phyloP scores from a whole-genome alignment of 176 grass and related monocot species.

The Eremochloa ophiuroides region DNA sequence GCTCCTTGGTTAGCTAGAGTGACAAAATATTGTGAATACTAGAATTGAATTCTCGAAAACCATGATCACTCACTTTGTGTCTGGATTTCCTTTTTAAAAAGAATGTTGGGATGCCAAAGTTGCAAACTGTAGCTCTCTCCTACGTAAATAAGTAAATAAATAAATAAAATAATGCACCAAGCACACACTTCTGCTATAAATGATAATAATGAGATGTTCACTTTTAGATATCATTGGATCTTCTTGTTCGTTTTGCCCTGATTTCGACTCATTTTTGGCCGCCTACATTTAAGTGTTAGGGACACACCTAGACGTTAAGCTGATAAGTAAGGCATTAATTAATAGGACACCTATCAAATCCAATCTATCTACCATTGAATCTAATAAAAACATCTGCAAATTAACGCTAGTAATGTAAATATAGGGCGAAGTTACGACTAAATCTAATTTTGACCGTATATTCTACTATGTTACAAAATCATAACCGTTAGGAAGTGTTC shows the following conservation, averaged over 20 bases:
- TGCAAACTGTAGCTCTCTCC: neutral
- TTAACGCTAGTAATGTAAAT: neutral
- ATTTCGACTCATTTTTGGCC: neutral
- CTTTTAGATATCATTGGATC: neutral
- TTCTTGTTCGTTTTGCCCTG: constrained; percentile 2
- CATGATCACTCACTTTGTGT: neutral
- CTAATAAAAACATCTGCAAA: neutral
- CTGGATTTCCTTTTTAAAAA: neutral
- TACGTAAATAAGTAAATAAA: too few relatives aligned
- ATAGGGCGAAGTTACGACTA: too few relatives aligned
- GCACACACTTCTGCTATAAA: neutral
- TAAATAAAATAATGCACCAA: neutral
- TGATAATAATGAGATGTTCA: neutral
- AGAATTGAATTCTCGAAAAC: neutral
- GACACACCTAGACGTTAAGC: neutral
- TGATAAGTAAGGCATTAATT: neutral
- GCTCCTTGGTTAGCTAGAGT: neutral
- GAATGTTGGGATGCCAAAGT: neutral
- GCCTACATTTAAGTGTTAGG: neutral
- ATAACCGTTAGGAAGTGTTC: neutral
- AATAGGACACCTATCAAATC: neutral
- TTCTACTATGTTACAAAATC: too few relatives aligned
- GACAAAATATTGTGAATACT: neutral
- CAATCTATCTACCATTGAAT: neutral
- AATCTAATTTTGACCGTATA: too few relatives aligned